These are phyloP conservation scores for Dioscorea cayenensis DNA, from an alignment of 116 monocot genomes.

Conservation along the genomic window DNA sequence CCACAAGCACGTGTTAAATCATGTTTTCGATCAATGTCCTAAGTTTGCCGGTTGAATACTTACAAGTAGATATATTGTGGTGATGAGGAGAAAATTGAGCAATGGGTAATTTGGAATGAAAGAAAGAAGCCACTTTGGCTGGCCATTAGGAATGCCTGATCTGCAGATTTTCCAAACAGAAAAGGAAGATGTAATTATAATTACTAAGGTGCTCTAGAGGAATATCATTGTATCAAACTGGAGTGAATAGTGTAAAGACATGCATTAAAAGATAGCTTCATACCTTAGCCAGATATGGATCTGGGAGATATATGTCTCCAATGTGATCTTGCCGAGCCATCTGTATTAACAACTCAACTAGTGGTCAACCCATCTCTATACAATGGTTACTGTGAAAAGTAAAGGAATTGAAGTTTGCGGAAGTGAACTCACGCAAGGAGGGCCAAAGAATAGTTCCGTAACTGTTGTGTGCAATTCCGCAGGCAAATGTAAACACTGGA, in stretches of 20 bases:
- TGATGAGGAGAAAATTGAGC: slow-evolving; percentile 87
- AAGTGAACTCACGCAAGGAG: slow-evolving; percentile 34
- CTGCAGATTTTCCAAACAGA: slow-evolving; percentile 23
- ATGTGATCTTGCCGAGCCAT: slow-evolving; percentile 98
- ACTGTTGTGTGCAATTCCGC: slow-evolving; percentile 82
- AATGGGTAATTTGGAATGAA: slow-evolving; percentile 90
- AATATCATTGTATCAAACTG: no score
- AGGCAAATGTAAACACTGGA: slow-evolving; percentile 89
- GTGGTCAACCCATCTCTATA: not conserved
- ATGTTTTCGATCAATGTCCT: not conserved
- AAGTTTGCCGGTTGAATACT: slow-evolving; percentile 20
- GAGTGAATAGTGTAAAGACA: no score
- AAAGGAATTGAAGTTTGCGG: not conserved
- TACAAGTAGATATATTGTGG: slow-evolving; percentile 77
- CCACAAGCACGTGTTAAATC: slow-evolving; percentile 2
- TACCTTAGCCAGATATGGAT: slow-evolving; percentile 98
- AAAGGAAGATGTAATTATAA: no score
- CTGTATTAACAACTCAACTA: slow-evolving; percentile 16
- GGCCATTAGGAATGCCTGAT: slow-evolving; percentile 80
- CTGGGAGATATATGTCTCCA: slow-evolving; percentile 98
- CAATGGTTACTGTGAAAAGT: slow-evolving; percentile 21
- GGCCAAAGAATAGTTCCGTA: slow-evolving; percentile 47
- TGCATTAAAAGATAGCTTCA: not conserved
- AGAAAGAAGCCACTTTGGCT: slow-evolving; percentile 94
- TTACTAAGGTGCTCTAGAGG: no score